Conservation (phyloP, 169 alveolate species). For the Plasmodium knowlesi region DNA sequence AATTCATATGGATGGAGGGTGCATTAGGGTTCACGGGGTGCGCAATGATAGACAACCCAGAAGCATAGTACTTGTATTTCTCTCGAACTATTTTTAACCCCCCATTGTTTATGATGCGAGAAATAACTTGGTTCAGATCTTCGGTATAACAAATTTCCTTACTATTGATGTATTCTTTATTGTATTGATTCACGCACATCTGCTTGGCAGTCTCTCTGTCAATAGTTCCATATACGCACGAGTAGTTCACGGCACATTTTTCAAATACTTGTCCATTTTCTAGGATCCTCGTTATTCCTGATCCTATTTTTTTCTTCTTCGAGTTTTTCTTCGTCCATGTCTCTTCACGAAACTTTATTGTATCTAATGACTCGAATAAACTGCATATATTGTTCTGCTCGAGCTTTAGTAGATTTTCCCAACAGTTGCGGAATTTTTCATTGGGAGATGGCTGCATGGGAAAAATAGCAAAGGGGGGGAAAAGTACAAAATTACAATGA, state of each 20-base stretch:
- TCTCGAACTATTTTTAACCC: slow-evolving; percentile 61
- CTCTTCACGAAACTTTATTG: slow-evolving; percentile 75
- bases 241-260: slow-evolving; percentile 87
- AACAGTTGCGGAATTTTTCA: slow-evolving; percentile 76
- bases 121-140: slow-evolving; percentile 21
- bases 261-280: slow-evolving; percentile 88
- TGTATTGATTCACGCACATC: slow-evolving; percentile 82
- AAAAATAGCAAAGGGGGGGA: not conserved
- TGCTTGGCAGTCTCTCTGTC: slow-evolving; percentile 78
- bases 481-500: not conserved
- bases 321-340: slow-evolving; percentile 80
- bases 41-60: slow-evolving; percentile 88
- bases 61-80: slow-evolving; percentile 83
- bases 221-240: slow-evolving; percentile 83
- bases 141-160: slow-evolving; percentile 45
- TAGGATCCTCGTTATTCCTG: slow-evolving; percentile 85
- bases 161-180: slow-evolving; percentile 41
- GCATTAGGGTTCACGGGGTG: slow-evolving; percentile 90
- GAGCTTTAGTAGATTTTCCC: slow-evolving; percentile 72
- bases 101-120: slow-evolving; percentile 55
- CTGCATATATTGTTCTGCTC: slow-evolving; percentile 72
- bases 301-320: slow-evolving; percentile 77
- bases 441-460: slow-evolving; percentile 65
- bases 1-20: slow-evolving; percentile 90
- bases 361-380: slow-evolving; percentile 71